Evolutionary conservation across 2,329 filamentous ascomycete genomes (phyloP).

Genomic region (Calonectria honghensis): DNA sequence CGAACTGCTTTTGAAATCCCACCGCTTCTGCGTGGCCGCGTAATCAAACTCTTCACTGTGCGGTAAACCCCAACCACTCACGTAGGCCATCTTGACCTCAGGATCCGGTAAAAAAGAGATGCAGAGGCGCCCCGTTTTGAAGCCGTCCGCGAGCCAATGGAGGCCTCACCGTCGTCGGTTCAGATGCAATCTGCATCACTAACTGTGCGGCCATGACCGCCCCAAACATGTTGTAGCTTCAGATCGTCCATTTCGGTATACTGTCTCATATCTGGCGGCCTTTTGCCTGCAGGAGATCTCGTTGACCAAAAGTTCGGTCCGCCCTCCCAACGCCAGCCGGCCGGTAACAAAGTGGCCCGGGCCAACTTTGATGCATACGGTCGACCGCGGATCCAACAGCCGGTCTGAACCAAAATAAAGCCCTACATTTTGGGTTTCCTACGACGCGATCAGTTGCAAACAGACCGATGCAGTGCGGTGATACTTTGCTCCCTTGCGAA

Average conservation of each 20-base stretch:
- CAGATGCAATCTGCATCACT: slow-evolving; percentile 66
- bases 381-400: not conserved
- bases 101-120: not conserved
- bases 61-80: not conserved
- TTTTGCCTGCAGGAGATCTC: not conserved
- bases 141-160: slow-evolving; percentile 75
- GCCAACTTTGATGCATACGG: not conserved
- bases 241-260: slow-evolving; percentile 72
- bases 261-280: slow-evolving; percentile 49
- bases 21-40: not conserved
- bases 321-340: not conserved
- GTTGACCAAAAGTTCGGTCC: not conserved
- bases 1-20: not conserved
- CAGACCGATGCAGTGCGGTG: not conserved
- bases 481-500: not conserved
- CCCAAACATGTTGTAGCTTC: slow-evolving; percentile 75
- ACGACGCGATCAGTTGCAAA: not conserved
- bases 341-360: not conserved
- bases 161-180: slow-evolving; percentile 71
- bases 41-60: not conserved
- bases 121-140: slow-evolving; percentile 65
- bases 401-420: not conserved
- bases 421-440: not conserved
- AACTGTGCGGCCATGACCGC: slow-evolving; percentile 73
- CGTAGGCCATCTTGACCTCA: not conserved